Evolutionary conservation across 352 stramenopile species (phyloP).

Genomic region (Aphanomyces invadans): DNA sequence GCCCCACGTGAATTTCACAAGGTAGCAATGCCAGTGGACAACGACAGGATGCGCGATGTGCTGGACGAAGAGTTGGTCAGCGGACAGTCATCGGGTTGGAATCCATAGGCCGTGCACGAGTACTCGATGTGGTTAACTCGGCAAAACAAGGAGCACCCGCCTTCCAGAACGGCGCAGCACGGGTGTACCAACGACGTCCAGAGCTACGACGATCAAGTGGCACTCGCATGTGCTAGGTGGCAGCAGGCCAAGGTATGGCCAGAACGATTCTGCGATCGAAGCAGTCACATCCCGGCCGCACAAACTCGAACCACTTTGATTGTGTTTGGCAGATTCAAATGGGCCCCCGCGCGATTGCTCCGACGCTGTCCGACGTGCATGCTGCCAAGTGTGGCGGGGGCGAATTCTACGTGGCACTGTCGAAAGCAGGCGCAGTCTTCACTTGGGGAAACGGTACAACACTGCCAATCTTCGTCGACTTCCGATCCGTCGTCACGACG

Average conservation of each 20-base stretch:
- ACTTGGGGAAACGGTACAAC: slow-evolving; percentile 19
- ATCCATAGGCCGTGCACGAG: slow-evolving; percentile 4
- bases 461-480: too few relatives aligned
- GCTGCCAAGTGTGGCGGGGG: neutral
- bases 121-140: slow-evolving; percentile 8
- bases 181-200: neutral
- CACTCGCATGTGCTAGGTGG: neutral
- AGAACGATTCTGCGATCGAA: too few relatives aligned
- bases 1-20: slow-evolving; percentile 2
- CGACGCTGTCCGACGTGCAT: neutral
- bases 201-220: neutral
- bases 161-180: neutral
- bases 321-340: slow-evolving; percentile 17
- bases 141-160: neutral
- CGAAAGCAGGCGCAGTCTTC: slow-evolving; percentile 20
- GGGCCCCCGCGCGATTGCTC: neutral
- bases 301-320: too few relatives aligned
- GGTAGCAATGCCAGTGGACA: neutral
- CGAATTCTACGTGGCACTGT: neutral
- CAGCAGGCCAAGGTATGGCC: slow-evolving; percentile 1
- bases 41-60: too few relatives aligned
- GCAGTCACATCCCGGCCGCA: too few relatives aligned
- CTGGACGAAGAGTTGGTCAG: too few relatives aligned
- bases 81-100: too few relatives aligned
- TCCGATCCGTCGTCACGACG: neutral